These are phyloP conservation scores for Chalciporus sphaerocephalus DNA, from an alignment of 768 basidiomycete species.

Conservation along the genomic window DNA sequence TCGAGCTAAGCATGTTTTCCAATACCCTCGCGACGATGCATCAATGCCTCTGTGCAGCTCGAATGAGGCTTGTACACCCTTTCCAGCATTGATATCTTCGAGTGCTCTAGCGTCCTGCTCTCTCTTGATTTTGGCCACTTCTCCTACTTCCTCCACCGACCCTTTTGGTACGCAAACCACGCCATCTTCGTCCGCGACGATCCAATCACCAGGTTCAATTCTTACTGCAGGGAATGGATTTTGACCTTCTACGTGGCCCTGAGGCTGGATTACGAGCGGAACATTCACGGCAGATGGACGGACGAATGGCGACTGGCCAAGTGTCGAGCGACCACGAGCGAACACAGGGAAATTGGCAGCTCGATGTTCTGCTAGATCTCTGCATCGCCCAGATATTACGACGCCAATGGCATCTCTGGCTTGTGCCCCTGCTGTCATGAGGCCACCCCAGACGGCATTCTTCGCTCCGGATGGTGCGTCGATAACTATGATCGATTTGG, in stretches of 20 bases:
- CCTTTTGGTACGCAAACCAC: slow-evolving; percentile 73
- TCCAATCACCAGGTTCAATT: slow-evolving; percentile 73
- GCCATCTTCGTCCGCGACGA: slow-evolving; percentile 86
- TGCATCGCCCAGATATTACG: slow-evolving; percentile 78
- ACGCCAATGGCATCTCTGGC: slow-evolving; percentile 67
- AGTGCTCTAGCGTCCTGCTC: slow-evolving; percentile 69
- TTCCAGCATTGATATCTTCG: slow-evolving; percentile 70
- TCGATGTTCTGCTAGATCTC: slow-evolving; percentile 79
- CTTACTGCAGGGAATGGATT: slow-evolving; percentile 49
- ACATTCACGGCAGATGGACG: slow-evolving; percentile 74
- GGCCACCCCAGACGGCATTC: slow-evolving; percentile 89
- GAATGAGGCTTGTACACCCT: slow-evolving; percentile 75
- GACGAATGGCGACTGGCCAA: slow-evolving; percentile 83
- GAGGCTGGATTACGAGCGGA: slow-evolving; percentile 46
- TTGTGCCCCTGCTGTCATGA: slow-evolving; percentile 84
- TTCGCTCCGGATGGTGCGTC: slow-evolving; percentile 67
- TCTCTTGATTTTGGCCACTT: slow-evolving; percentile 53
- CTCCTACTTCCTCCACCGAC: slow-evolving; percentile 51
- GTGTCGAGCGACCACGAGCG: slow-evolving; percentile 74
- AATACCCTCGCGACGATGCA: neutral
- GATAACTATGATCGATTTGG: slow-evolving; percentile 67
- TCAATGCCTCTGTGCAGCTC: slow-evolving; percentile 58
- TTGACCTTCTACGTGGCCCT: slow-evolving; percentile 27
- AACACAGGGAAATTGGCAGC: slow-evolving; percentile 73
- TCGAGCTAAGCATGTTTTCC: too few relatives aligned